Evolutionary conservation across 176 grass and related monocot genomes (phyloP).

Genomic region (Pharus latifolius): DNA sequence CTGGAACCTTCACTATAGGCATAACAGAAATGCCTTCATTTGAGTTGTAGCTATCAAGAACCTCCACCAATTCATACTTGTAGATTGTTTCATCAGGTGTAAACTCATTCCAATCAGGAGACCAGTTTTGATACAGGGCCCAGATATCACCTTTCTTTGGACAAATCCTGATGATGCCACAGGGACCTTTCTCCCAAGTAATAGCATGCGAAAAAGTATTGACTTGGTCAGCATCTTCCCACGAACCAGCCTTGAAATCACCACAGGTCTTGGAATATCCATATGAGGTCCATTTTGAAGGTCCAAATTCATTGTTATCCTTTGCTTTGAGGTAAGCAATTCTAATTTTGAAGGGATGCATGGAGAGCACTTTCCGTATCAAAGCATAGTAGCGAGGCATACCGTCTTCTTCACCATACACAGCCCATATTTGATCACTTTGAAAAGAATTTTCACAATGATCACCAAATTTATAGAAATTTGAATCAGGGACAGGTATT

Average conservation of each 20-base stretch:
- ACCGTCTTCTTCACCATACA: slow-evolving; percentile 85
- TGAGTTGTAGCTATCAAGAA: slow-evolving; percentile 63
- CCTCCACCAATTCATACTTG: slow-evolving; percentile 73
- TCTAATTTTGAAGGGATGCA: slow-evolving; percentile 50
- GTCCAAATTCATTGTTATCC: slow-evolving; percentile 62
- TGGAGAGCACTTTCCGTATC: slow-evolving; percentile 55
- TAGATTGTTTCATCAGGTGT: slow-evolving; percentile 68
- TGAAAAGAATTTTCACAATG: slow-evolving; percentile 45
- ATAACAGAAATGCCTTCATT: slow-evolving; percentile 46
- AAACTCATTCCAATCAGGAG: slow-evolving; percentile 51
- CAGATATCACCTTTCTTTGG: slow-evolving; percentile 83
- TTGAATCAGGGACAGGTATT: slow-evolving; percentile 56
- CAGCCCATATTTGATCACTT: slow-evolving; percentile 67
- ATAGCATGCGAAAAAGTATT: slow-evolving; percentile 82
- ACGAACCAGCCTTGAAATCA: slow-evolving; percentile 48
- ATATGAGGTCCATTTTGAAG: slow-evolving; percentile 47
- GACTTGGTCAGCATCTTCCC: slow-evolving; percentile 17
- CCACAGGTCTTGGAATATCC: slow-evolving; percentile 82
- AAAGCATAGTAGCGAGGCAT: slow-evolving; percentile 88
- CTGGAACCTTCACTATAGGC: slow-evolving; percentile 56
- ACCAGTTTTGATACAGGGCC: slow-evolving; percentile 90
- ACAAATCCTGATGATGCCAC: slow-evolving; percentile 50
- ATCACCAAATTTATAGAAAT: slow-evolving; percentile 77
- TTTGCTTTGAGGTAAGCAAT: slow-evolving; percentile 65
- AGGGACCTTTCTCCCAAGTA: slow-evolving; percentile 35